These are phyloP conservation scores for Coemansia sp. DNA, from an alignment of 192 early-diverging fungal genomes.

Conservation along the genomic window DNA sequence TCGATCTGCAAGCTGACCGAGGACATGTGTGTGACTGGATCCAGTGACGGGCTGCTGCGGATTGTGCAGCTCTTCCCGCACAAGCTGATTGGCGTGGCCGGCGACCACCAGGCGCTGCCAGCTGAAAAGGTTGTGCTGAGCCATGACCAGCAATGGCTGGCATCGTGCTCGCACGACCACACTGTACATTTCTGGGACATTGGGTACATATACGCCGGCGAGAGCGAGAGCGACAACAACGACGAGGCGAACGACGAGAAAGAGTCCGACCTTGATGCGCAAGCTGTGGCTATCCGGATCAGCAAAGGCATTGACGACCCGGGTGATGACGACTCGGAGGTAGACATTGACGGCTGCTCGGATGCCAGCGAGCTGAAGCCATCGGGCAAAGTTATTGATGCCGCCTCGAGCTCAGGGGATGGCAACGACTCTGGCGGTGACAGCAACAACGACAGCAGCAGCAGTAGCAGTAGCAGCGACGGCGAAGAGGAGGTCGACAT, in stretches of 20 bases:
- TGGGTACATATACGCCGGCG: conserved; percentile 57
- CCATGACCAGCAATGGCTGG: conserved; percentile 70
- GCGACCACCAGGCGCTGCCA: conserved; percentile 85
- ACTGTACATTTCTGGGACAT: conserved; percentile 87
- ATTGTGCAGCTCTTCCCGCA: conserved; percentile 89
- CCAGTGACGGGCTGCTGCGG: conserved; percentile 85
- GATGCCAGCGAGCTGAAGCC: conserved; percentile 33
- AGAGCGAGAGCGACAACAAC: conserved; percentile 25
- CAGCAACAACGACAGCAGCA: conserved; percentile 21
- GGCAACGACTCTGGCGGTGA: no score
- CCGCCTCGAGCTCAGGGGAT: no score
- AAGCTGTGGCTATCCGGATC: conserved; percentile 41
- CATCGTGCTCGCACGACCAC: conserved; percentile 82
- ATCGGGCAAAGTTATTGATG: no score
- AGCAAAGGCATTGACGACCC: conserved; percentile 28
- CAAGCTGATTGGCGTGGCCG: conserved; percentile 81
- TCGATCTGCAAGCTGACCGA: conserved; percentile 81
- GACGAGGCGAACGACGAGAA: background rate
- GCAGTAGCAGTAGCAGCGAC: conserved; percentile 8
- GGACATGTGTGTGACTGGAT: conserved; percentile 80
- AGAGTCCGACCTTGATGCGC: conserved; percentile 20
- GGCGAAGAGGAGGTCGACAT: conserved; percentile 33
- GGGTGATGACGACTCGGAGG: conserved; percentile 20
- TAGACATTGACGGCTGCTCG: conserved; percentile 41
- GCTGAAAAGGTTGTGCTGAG: conserved; percentile 77